Conservation (phyloP, 2,329 filamentous ascomycete genomes). For the Graphilbum fragrans region DNA sequence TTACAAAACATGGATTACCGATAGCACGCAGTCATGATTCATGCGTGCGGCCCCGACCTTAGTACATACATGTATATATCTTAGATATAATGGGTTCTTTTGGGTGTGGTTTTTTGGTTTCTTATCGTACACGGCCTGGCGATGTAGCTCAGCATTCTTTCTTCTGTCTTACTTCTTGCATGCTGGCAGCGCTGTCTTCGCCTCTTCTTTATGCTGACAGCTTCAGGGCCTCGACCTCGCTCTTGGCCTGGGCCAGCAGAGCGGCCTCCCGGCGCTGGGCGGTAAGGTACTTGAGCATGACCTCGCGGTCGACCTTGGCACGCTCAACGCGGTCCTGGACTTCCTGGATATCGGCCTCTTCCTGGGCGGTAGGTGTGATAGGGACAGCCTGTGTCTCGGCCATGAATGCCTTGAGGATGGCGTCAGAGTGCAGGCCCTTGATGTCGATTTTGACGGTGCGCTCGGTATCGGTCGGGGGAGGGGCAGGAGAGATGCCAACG, state of each 20-base stretch:
- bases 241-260: constrained; percentile 41
- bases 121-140: no score
- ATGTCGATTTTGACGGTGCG: constrained; percentile 47
- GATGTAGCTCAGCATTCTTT: no score
- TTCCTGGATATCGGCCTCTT: constrained; percentile 49
- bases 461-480: constrained; percentile 34
- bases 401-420: constrained; percentile 53
- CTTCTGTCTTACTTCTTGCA: background rate
- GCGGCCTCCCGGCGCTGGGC: constrained; percentile 51
- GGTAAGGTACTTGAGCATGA: constrained; percentile 37
- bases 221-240: constrained; percentile 32
- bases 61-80: background rate
- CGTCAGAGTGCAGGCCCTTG: constrained; percentile 44
- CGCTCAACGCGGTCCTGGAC: constrained; percentile 47
- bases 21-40: background rate
- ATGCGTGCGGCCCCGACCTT: background rate
- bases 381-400: constrained; percentile 46
- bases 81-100: background rate
- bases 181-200: background rate
- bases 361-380: constrained; percentile 45
- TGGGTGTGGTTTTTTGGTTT: background rate
- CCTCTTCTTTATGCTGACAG: constrained; percentile 8
- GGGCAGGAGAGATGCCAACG: constrained; percentile 34
- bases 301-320: constrained; percentile 40
- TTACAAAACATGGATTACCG: no score